These are phyloP conservation scores for Boeremia lycopersici DNA, from an alignment of 2,329 filamentous ascomycete species.

Conservation along the genomic window DNA sequence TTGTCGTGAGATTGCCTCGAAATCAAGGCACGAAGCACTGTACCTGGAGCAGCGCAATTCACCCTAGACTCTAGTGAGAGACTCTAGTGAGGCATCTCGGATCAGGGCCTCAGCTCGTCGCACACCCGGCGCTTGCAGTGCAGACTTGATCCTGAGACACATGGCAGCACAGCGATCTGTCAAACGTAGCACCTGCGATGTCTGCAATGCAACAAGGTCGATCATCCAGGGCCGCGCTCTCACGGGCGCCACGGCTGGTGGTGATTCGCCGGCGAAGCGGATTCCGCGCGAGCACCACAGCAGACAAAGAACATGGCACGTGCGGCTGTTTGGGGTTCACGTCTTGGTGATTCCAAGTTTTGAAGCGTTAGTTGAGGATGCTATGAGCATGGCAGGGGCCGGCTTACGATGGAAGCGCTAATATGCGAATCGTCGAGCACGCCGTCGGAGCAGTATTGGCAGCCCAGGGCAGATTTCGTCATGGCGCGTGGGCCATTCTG, in stretches of 20 bases:
- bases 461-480: slow-evolving; percentile 28
- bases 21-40: slow-evolving; percentile 5
- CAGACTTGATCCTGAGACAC: slow-evolving; percentile 7
- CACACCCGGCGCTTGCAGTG: slow-evolving; percentile 2
- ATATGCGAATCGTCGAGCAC: slow-evolving; percentile 7
- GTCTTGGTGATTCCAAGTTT: slow-evolving; percentile 26
- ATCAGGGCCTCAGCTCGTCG: background rate
- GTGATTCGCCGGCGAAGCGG: slow-evolving; percentile 28
- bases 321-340: slow-evolving; percentile 25
- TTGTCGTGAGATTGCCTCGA: slow-evolving; percentile 3
- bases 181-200: slow-evolving; percentile 15
- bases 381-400: slow-evolving; percentile 22
- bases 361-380: slow-evolving; percentile 25
- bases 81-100: slow-evolving; percentile 7
- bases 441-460: slow-evolving; percentile 23
- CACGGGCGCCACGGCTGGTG: slow-evolving; percentile 19
- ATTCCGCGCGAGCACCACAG: slow-evolving; percentile 20
- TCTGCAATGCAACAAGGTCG: slow-evolving; percentile 13
- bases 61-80: background rate
- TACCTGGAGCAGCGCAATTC: slow-evolving; percentile 12
- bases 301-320: slow-evolving; percentile 12
- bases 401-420: slow-evolving; percentile 12
- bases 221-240: slow-evolving; percentile 17
- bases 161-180: slow-evolving; percentile 16
- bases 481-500: slow-evolving; percentile 33